Conservation (phyloP, 2,329 filamentous ascomycete genomes). For the Lecanoromycetidae sp. region DNA sequence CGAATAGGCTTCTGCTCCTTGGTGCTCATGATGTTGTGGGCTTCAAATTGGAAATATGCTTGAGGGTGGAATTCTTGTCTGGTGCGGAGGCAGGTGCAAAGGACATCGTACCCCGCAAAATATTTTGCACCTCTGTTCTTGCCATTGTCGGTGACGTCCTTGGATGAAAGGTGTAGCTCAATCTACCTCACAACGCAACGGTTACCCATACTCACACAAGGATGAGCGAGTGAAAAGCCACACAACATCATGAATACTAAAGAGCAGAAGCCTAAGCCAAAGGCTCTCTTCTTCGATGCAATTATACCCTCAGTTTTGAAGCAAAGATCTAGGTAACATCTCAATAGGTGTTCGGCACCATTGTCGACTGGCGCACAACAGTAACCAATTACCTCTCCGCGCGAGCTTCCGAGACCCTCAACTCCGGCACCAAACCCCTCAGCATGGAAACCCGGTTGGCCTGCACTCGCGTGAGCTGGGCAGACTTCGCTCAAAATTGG, state of each 20-base stretch:
- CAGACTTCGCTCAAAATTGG: constrained; percentile 58
- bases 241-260: neutral
- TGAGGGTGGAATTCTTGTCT: too few relatives aligned
- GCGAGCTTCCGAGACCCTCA: constrained; percentile 39
- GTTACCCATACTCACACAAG: too few relatives aligned
- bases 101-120: too few relatives aligned
- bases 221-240: too few relatives aligned
- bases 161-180: too few relatives aligned
- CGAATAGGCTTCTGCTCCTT: too few relatives aligned
- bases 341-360: constrained; percentile 54
- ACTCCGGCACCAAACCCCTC: constrained; percentile 34
- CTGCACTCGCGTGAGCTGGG: constrained; percentile 47
- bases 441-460: constrained; percentile 36
- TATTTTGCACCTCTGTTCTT: too few relatives aligned
- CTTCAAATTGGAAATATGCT: too few relatives aligned
- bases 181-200: too few relatives aligned
- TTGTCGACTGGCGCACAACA: constrained; percentile 64
- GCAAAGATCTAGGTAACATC: neutral
- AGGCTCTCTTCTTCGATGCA: constrained; percentile 11
- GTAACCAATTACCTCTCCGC: constrained; percentile 48
- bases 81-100: too few relatives aligned
- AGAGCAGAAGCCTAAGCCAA: neutral
- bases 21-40: too few relatives aligned
- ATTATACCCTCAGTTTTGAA: neutral
- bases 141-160: too few relatives aligned